These are phyloP conservation scores for Erythrobasidium hasegawianum DNA, from an alignment of 1,284 basidiomycete species.

Conservation along the genomic window DNA sequence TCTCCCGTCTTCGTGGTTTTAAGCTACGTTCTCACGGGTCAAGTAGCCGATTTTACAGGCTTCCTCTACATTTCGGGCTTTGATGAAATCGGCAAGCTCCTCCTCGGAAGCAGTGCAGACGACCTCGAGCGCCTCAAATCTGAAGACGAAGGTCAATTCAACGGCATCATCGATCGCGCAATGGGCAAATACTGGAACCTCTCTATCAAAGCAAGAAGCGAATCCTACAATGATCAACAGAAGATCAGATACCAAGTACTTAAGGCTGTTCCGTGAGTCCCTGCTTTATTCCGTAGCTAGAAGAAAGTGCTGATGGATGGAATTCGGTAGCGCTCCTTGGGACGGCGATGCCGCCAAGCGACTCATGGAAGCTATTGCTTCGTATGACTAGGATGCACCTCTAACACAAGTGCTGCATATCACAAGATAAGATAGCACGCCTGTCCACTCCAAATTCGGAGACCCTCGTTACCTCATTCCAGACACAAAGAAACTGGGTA, in stretches of 20 bases:
- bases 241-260: conserved; percentile 78
- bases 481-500: too few species aligned
- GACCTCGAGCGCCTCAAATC: conserved; percentile 71
- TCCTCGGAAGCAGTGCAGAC: conserved; percentile 77
- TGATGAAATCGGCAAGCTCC: conserved; percentile 78
- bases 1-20: not conserved
- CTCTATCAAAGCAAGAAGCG: conserved; percentile 79
- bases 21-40: conserved; percentile 88
- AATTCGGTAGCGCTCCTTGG: not conserved
- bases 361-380: not conserved
- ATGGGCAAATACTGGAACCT: conserved; percentile 74
- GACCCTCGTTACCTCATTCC: too few species aligned
- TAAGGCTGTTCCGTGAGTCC: conserved; percentile 52
- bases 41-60: conserved; percentile 81
- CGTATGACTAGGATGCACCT: not conserved
- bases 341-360: not conserved
- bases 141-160: conserved; percentile 63
- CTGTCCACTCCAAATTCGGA: too few species aligned
- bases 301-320: too few species aligned
- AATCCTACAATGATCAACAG: conserved; percentile 67
- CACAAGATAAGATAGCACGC: too few species aligned
- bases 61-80: conserved; percentile 93
- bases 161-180: conserved; percentile 62
- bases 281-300: too few species aligned
- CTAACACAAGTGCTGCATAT: too few species aligned